Conservation (phyloP, 1,284 basidiomycete species). For the Sanghuangporus sanghuang region DNA sequence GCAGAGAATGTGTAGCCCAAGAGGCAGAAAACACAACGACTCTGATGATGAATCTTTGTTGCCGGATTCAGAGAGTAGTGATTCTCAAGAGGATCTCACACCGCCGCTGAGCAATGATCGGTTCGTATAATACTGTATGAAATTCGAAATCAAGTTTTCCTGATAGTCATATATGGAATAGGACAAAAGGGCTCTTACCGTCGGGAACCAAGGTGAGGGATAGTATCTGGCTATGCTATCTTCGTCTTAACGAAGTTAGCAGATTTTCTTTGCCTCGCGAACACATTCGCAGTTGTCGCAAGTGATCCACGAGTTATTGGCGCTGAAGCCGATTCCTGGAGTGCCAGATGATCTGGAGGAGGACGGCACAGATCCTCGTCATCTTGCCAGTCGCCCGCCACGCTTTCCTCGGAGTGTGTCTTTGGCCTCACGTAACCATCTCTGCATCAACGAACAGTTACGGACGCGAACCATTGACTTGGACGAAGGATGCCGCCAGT, state of each 20-base stretch:
- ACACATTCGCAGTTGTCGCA: conserved; percentile 96
- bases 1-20: background rate
- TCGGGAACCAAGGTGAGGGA: background rate
- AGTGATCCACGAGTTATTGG: conserved; percentile 81
- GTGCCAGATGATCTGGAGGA: background rate
- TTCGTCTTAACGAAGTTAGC: background rate
- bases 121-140: background rate
- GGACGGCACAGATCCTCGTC: background rate
- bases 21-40: background rate
- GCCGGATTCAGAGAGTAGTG: conserved; percentile 24
- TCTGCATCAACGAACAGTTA: conserved; percentile 88
- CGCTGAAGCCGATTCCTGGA: conserved; percentile 36
- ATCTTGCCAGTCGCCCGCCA: conserved; percentile 27
- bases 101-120: background rate
- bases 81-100: background rate
- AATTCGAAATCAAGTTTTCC: background rate
- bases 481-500: conserved; percentile 89
- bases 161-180: background rate
- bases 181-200: background rate
- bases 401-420: conserved; percentile 59
- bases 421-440: conserved; percentile 87
- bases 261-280: conserved; percentile 89
- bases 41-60: conserved; percentile 56
- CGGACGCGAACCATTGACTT: conserved; percentile 67
- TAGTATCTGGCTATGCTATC: background rate